Conservation (phyloP, 2,329 filamentous ascomycete species). For the Aspergillus luchuensis region DNA sequence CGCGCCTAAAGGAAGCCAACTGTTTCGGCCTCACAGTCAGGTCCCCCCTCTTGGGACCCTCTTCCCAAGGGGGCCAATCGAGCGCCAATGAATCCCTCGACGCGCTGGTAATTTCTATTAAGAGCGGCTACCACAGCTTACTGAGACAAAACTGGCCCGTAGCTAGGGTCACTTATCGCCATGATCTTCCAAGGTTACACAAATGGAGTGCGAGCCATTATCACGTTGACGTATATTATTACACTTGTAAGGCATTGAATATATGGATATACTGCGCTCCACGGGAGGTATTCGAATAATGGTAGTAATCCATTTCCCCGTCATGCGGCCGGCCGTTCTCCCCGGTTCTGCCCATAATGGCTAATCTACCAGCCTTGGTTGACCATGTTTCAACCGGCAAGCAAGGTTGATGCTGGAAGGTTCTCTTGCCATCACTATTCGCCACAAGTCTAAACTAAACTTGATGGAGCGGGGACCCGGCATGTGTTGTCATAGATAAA, state of each 20-base stretch:
- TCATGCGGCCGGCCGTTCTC: background rate
- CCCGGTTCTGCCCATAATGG: background rate
- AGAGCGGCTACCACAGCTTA: background rate
- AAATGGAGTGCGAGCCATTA: background rate
- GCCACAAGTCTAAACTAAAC: background rate
- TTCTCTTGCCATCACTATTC: background rate
- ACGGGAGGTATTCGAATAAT: background rate
- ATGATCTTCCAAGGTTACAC: background rate
- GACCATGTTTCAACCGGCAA: background rate
- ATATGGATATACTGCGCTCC: background rate
- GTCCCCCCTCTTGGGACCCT: background rate
- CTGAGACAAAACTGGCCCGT: background rate
- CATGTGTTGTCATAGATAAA: background rate
- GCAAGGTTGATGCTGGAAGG: background rate
- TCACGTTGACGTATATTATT: constrained; percentile 3
- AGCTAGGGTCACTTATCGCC: background rate
- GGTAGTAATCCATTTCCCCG: background rate
- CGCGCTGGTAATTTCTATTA: background rate
- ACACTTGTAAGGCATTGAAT: background rate
- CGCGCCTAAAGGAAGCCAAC: background rate
- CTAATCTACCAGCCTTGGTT: background rate
- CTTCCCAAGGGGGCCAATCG: background rate
- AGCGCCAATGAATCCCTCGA: background rate
- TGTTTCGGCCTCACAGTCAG: constrained; percentile 6
- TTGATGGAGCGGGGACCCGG: background rate